Base-by-base conservation (phyloP, 441 rosid genomes). In the Erysimum cheiri region DNA sequence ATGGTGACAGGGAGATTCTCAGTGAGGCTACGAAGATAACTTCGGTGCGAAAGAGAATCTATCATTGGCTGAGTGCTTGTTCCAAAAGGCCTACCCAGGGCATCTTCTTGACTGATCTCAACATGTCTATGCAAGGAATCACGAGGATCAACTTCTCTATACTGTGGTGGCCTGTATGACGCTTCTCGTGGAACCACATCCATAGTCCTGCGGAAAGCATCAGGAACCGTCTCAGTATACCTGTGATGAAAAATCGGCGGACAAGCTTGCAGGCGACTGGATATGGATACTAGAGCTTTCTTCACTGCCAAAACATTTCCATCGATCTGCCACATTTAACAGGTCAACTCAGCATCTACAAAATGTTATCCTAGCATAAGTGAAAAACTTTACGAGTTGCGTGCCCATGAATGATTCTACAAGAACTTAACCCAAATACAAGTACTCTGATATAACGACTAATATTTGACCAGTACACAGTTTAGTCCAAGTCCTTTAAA, bases 251-350 rank as follows among this genome's bases (percentile, higher is more conserved):
- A 1, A 19, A 19, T 43, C 48, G 48, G 22, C 19, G 10, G 78
- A 81, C 82, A 83, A 17, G 81, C 93, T 80, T 90, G 98, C 73
- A 90, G 84, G 55, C 87, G 36, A 32, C 79, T 74, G 67, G 98
- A 88, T 56, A 88, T 83, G 43, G 81, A 83, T 60, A 87, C 69
- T 24, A 90, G 88, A 26, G 85, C 95, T 79, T 82, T 90, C 82
- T 81, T 88, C 47, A 87, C 93, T 53, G 87, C 88, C 41, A 62
- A 71, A 48, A 80, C 81, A 69, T 76, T 82, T 44, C 94, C 98
- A 74, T 83, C 84, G 14, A 92, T 85, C 98, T 89, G 85, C 60
- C 77, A 77, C 52, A 37, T 75, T 10, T 13, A 12, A 53, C 48
- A 47, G 17, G 28, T 48, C n/a, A n/a, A 22, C 32, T 11, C 55